These are phyloP conservation scores for Parathielavia appendiculata DNA, from an alignment of 495 filamentous ascomycete species.

Conservation along the genomic window DNA sequence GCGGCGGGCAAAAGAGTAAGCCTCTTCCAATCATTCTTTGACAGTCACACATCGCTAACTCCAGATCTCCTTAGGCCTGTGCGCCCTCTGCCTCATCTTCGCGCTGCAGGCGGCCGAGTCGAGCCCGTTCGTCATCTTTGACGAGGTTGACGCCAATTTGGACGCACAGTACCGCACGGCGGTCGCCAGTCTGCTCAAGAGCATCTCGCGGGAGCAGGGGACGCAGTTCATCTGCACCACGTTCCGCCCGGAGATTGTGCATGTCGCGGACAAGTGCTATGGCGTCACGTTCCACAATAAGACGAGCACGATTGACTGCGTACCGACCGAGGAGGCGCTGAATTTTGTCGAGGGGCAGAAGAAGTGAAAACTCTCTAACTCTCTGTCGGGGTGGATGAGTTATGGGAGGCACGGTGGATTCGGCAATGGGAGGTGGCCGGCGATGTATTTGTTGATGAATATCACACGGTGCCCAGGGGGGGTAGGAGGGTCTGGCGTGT, in stretches of 20 bases:
- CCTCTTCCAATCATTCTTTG: constrained; percentile 12
- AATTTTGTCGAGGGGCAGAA: constrained; percentile 81
- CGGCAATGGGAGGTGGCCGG: background rate
- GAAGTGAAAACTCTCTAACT: constrained; percentile 11
- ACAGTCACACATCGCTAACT: background rate
- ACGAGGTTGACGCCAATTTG: constrained; percentile 97
- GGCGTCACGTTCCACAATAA: constrained; percentile 92
- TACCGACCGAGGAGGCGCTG: constrained; percentile 78
- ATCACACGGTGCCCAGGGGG: background rate
- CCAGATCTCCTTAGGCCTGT: constrained; percentile 59
- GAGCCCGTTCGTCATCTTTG: constrained; percentile 97
- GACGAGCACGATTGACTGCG: constrained; percentile 85
- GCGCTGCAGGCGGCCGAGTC: constrained; percentile 98
- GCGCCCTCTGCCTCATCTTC: constrained; percentile 92
- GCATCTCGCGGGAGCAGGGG: constrained; percentile 58
- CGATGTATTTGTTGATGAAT: background rate
- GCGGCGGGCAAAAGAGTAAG: constrained; percentile 94
- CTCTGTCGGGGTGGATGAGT: background rate
- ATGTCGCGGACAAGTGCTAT: constrained; percentile 95
- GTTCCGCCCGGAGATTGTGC: constrained; percentile 94
- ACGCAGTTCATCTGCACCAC: constrained; percentile 84
- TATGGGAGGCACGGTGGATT: background rate
- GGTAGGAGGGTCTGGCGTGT: background rate
- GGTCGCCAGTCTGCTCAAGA: constrained; percentile 79
- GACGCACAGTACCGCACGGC: constrained; percentile 96